phyloP scores from a whole-genome alignment of 441 rosid species.

The Populus hybrid region DNA sequence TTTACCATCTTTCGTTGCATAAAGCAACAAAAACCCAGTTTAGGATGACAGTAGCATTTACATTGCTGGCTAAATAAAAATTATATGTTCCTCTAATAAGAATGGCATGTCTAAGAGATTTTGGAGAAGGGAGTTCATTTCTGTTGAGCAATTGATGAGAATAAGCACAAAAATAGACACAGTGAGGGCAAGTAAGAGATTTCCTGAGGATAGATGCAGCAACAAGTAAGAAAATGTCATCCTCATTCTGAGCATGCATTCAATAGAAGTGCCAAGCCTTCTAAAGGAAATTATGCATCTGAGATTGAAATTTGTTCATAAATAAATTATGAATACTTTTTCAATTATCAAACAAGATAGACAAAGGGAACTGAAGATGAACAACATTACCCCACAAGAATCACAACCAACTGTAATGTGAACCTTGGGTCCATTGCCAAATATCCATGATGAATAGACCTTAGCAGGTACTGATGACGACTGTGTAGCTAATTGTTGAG shows the following conservation, averaged over 20 bases:
- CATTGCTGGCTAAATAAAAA: neutral
- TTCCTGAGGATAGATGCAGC: neutral
- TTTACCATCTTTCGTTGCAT: neutral
- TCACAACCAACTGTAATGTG: constrained; percentile 29
- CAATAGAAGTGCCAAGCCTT: neutral
- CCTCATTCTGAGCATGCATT: neutral
- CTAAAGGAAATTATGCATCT: neutral
- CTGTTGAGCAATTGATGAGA: neutral
- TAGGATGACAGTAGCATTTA: neutral
- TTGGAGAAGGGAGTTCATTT: neutral
- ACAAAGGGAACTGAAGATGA: neutral
- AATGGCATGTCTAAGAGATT: neutral
- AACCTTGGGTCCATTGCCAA: constrained; percentile 22
- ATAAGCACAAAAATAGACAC: neutral
- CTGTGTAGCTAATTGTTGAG: constrained; percentile 10
- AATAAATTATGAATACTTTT: neutral
- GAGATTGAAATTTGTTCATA: neutral
- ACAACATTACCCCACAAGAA: constrained; percentile 28
- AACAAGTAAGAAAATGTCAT: neutral
- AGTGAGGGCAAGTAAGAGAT: neutral
- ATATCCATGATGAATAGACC: constrained; percentile 9
- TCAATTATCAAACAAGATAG: neutral
- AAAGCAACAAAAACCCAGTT: neutral
- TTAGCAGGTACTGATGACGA: constrained; percentile 1
- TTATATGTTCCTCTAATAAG: neutral